phyloP scores from a whole-genome alignment of 495 filamentous ascomycete genomes.

The Penicillium parvum region DNA sequence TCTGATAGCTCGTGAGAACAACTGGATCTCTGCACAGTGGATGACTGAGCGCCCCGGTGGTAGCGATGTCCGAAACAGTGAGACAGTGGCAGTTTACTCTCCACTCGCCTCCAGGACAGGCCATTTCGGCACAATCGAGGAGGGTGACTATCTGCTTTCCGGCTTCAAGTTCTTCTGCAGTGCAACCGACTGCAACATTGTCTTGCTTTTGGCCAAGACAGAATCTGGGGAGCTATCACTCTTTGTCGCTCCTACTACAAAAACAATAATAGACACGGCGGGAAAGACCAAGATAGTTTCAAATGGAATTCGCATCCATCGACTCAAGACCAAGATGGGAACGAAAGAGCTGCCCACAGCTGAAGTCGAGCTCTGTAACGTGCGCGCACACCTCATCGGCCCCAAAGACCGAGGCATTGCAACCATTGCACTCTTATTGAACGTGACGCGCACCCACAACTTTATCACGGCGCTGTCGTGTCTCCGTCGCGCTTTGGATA shows the following conservation, averaged over 20 bases:
- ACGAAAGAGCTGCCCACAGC: constrained; percentile 66
- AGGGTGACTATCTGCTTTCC: constrained; percentile 39
- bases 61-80: constrained; percentile 63
- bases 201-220: constrained; percentile 61
- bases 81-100: constrained; percentile 52
- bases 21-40: constrained; percentile 76
- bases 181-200: constrained; percentile 64
- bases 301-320: constrained; percentile 64
- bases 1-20: constrained; percentile 54
- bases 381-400: constrained; percentile 61
- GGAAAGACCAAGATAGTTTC: constrained; percentile 24
- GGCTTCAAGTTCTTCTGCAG: constrained; percentile 76
- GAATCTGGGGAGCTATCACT: constrained; percentile 48
- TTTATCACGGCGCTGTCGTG: constrained; percentile 51
- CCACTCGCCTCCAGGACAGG: constrained; percentile 12
- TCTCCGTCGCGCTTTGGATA: constrained; percentile 55
- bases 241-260: constrained; percentile 60
- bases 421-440: constrained; percentile 59
- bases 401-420: constrained; percentile 54
- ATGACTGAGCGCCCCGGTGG: constrained; percentile 74
- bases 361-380: constrained; percentile 58
- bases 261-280: constrained; percentile 22
- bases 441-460: constrained; percentile 61
- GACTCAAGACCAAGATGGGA: constrained; percentile 67
- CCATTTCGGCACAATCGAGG: constrained; percentile 16